Base-by-base conservation (phyloP, 129 eudicot species). In the Arctium lappa region DNA sequence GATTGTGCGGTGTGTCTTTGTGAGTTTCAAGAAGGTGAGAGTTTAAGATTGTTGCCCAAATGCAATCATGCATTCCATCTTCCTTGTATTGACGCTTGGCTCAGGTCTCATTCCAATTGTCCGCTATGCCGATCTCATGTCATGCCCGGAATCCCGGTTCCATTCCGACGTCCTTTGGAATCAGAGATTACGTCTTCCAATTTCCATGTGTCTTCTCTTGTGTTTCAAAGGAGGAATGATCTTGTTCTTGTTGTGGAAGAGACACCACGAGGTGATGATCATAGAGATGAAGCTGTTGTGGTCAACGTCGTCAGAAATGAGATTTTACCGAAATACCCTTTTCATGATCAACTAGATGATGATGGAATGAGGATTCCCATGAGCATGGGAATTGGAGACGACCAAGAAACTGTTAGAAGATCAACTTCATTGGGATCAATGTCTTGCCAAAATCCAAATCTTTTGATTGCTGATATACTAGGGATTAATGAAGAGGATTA, bases 11-110 rank as follows among this genome's bases (percentile, higher is more conserved):
- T 93, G 11, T 93, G 98, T 74, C 84, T 93, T 16, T 87, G 88
- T 38, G 98, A 91, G 82, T 93, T 93, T 78, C 84, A 91, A 76
- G 98, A 93, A 74, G 87, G 91, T 32, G 94, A 91, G 87, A 85
- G 86, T 39, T 65, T 93, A 66, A 91, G 98, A 77, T 83, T 93
- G 31, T 76, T 93, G 90, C 98, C 98, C 5, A 91, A 93, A 71
- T 93, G 98, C 65, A 84, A 80, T 77, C 98, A 93, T 84, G 98
- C 94, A n/a, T 93, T 93, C 65, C 98, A 93, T 80, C 83, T 88
- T 62, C 92, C 96, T 27, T 93, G 98, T 29, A 93, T 93, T 76
- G 98, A 93, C 38, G 85, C 90, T 2, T 93, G 98, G 98, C 86
- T 93, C 16, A 87, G 84, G 50, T 89, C 96, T 37, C 96, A 93